phyloP scores from a whole-genome alignment of 805 yeast species.

The Candida morakotiae region DNA sequence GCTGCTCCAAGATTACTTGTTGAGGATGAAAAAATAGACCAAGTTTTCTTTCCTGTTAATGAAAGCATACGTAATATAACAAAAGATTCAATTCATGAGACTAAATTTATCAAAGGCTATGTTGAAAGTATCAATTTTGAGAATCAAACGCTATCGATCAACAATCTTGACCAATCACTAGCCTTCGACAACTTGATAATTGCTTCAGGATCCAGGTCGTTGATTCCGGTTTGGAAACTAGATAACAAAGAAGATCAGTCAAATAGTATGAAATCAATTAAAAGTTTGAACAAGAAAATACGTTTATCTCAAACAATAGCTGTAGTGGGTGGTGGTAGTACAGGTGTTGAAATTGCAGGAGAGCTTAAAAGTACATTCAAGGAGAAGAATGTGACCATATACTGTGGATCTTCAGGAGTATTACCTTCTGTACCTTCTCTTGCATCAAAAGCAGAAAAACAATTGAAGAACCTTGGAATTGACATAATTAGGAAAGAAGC shows the following conservation, averaged over 20 bases:
- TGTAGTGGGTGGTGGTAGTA: conserved; percentile 36
- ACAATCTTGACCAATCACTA: conserved; percentile 9
- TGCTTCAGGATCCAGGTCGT: conserved; percentile 29
- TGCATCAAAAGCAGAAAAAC: conserved; percentile 12
- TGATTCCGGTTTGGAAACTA: conserved; percentile 22
- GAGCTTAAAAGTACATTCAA: conserved; percentile 23
- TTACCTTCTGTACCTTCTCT: conserved; percentile 6
- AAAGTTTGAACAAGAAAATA: conserved; percentile 13
- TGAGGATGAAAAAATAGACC: conserved; percentile 17
- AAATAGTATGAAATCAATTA: conserved; percentile 13
- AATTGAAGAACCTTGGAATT: conserved; percentile 17
- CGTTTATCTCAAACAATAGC: conserved; percentile 25
- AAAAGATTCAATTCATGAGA: conserved; percentile 11
- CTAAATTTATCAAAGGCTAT: conserved; percentile 19
- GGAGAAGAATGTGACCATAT: conserved; percentile 17
- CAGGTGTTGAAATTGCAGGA: conserved; percentile 37
- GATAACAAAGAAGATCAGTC: conserved; percentile 13
- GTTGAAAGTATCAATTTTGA: conserved; percentile 25
- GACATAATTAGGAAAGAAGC: conserved; percentile 18
- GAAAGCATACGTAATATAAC: conserved; percentile 15
- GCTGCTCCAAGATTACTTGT: conserved; percentile 30
- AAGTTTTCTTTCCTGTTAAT: conserved; percentile 16
- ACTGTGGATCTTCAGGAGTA: conserved; percentile 18
- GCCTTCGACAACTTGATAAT: conserved; percentile 29
- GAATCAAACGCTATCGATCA: conserved; percentile 11